phyloP scores from a whole-genome alignment of 805 yeast species.

The Ogataea corticis region DNA sequence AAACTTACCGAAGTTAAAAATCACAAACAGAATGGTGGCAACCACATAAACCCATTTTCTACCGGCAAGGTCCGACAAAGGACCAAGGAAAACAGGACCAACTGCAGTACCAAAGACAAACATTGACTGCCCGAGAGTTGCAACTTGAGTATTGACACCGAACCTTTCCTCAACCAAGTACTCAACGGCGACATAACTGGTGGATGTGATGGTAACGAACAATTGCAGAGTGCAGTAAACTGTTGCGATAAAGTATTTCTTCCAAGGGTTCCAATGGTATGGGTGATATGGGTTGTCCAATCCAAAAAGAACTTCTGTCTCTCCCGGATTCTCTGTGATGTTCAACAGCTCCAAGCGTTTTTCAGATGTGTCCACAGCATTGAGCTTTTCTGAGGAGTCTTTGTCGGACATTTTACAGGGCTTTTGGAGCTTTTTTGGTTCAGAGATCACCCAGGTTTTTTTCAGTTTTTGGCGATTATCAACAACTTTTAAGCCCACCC shows the following conservation, averaged over 20 bases:
- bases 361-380: conserved; percentile 8
- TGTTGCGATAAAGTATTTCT: conserved; percentile 27
- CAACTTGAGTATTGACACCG: conserved; percentile 32
- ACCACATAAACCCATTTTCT: conserved; percentile 39
- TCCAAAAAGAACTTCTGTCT: conserved; percentile 29
- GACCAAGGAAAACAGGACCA: conserved; percentile 40
- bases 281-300: conserved; percentile 36
- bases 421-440: too few species aligned
- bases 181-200: conserved; percentile 35
- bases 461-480: too few species aligned
- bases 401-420: too few species aligned
- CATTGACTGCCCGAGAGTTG: conserved; percentile 37
- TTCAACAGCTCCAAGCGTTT: conserved; percentile 26
- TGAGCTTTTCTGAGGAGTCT: too few species aligned
- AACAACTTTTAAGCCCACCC: too few species aligned
- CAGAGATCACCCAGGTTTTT: too few species aligned
- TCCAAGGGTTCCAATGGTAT: conserved; percentile 30
- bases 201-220: conserved; percentile 35
- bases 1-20: conserved; percentile 34
- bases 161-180: conserved; percentile 29
- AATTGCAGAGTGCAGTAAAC: conserved; percentile 33
- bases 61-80: conserved; percentile 38
- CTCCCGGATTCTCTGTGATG: conserved; percentile 30
- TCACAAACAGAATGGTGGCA: conserved; percentile 29
- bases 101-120: conserved; percentile 38